Conservation (phyloP, 371 early-diverging fungal genomes). For the Batkoa obscura region DNA sequence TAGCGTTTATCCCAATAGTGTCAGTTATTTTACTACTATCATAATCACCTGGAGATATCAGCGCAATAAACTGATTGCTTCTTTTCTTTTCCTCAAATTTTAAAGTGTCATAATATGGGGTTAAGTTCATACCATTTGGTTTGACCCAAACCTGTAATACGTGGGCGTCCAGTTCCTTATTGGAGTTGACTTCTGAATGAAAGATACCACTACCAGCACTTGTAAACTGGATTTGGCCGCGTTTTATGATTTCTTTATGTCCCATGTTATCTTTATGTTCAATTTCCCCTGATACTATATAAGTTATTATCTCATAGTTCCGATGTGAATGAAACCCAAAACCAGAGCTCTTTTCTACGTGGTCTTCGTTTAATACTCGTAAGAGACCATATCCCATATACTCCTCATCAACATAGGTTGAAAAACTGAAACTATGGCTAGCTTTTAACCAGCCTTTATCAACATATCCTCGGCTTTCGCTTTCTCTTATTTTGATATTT, state of each 20-base stretch:
- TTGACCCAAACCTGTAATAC: constrained; percentile 17
- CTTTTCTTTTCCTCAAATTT: constrained; percentile 7
- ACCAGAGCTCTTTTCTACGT: constrained; percentile 8
- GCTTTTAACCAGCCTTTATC: constrained; percentile 10
- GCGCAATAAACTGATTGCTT: constrained; percentile 2
- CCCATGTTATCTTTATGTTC: constrained; percentile 12
- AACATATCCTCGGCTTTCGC: constrained; percentile 1
- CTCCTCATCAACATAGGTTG: constrained; percentile 7
- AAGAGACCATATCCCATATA: constrained; percentile 7
- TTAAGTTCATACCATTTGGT: constrained; percentile 7
- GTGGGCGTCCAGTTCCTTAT: constrained; percentile 8
- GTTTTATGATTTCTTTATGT: constrained; percentile 12
- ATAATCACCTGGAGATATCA: neutral
- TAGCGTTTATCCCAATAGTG: no score
- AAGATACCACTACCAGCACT: constrained; percentile 16
- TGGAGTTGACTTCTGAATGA: constrained; percentile 14
- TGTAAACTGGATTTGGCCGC: constrained; percentile 16
- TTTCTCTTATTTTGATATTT: neutral
- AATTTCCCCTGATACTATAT: constrained; percentile 10
- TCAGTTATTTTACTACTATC: no score
- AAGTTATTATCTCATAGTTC: constrained; percentile 14
- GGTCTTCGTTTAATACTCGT: constrained; percentile 13
- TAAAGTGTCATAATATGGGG: constrained; percentile 11
- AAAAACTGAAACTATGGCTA: constrained; percentile 10
- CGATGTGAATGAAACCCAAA: constrained; percentile 12